Conservation (phyloP, 345 rosid genomes). For the Barbarea vulgaris region DNA sequence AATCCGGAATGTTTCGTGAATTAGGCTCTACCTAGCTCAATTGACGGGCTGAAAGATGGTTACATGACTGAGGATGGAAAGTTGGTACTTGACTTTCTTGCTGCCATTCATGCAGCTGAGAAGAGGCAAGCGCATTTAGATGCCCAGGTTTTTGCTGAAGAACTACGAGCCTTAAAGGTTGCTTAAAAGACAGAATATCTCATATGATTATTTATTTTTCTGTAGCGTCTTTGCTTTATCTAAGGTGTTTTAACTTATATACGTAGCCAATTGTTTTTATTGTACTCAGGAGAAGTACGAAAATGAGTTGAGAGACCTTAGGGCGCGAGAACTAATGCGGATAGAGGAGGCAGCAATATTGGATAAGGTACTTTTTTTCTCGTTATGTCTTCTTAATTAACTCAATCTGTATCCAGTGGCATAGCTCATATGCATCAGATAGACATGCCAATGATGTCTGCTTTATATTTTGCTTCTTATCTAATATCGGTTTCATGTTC, state of each 20-base stretch:
- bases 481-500: conserved; percentile 8
- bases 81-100: conserved; percentile 73
- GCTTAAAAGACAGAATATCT: conserved; percentile 11
- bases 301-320: conserved; percentile 82
- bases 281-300: conserved; percentile 82
- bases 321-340: conserved; percentile 93
- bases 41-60: conserved; percentile 59
- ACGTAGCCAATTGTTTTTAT: background rate
- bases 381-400: conserved; percentile 6
- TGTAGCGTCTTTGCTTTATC: background rate
- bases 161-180: conserved; percentile 76
- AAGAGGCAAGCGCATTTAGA: conserved; percentile 86
- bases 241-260: background rate
- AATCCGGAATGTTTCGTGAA: conserved; percentile 34
- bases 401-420: conserved; percentile 3
- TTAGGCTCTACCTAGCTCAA: conserved; percentile 55
- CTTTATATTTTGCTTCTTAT: conserved; percentile 3
- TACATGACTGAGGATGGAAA: conserved; percentile 68
- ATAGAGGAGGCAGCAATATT: conserved; percentile 93
- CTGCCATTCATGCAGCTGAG: conserved; percentile 93
- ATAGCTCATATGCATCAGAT: conserved; percentile 17
- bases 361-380: conserved; percentile 70
- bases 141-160: conserved; percentile 75
- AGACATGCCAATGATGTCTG: conserved; percentile 14
- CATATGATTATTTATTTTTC: conserved; percentile 5